Conservation (phyloP, 2,329 filamentous ascomycete species). For the Colletotrichum paranaense region DNA sequence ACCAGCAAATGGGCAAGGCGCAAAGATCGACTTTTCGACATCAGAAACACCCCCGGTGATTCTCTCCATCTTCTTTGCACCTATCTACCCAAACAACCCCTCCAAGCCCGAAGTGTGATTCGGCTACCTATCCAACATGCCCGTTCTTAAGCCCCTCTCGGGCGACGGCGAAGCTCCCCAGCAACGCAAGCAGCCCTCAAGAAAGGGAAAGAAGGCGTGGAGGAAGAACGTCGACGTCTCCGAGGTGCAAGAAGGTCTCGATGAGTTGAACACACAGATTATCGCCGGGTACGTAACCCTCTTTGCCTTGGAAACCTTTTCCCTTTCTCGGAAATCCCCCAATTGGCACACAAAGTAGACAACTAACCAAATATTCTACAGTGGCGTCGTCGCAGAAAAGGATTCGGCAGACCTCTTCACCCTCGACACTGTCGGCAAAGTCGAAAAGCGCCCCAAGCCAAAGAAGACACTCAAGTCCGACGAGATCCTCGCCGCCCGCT, state of each 20-base stretch:
- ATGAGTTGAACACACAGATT: slow-evolving; percentile 87
- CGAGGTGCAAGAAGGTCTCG: slow-evolving; percentile 84
- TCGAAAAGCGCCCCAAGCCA: slow-evolving; percentile 70
- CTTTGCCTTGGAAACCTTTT: too few species aligned
- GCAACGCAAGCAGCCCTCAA: slow-evolving; percentile 87
- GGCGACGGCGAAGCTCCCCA: slow-evolving; percentile 73
- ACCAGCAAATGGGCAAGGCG: slow-evolving; percentile 2
- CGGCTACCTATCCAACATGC: slow-evolving; percentile 53
- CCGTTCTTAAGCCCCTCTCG: slow-evolving; percentile 60
- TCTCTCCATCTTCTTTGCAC: neutral
- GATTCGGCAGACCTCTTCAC: slow-evolving; percentile 86
- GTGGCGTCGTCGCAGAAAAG: slow-evolving; percentile 88
- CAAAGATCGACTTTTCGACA: slow-evolving; percentile 23
- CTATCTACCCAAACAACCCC: too few species aligned
- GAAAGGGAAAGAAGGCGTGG: slow-evolving; percentile 99
- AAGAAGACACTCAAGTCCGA: slow-evolving; percentile 89
- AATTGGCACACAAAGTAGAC: neutral
- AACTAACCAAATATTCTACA: slow-evolving; percentile 47
- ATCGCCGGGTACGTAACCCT: slow-evolving; percentile 79
- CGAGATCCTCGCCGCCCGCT: slow-evolving; percentile 89
- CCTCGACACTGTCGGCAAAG: slow-evolving; percentile 80
- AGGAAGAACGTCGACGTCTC: slow-evolving; percentile 97
- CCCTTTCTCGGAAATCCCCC: neutral
- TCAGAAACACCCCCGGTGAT: neutral
- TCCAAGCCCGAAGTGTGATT: neutral